Conservation (phyloP, 1,284 basidiomycete species). For the Boletus smithii region DNA sequence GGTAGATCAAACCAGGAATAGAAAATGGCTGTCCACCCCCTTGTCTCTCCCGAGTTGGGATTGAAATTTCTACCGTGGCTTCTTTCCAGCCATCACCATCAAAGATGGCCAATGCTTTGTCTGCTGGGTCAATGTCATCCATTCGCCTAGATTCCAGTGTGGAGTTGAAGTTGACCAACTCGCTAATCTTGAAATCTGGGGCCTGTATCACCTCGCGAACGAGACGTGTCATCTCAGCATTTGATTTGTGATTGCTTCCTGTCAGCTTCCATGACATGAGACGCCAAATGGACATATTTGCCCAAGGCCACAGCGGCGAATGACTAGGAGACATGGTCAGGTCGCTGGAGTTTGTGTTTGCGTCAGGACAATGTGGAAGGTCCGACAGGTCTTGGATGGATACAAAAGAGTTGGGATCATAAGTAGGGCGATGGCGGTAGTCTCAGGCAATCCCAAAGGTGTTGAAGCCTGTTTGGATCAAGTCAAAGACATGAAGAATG, state of each 20-base stretch:
- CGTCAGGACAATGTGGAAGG: too few species aligned
- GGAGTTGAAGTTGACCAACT: neutral
- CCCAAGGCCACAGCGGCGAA: neutral
- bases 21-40: neutral
- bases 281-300: neutral
- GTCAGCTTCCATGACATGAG: neutral
- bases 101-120: too few species aligned
- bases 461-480: too few species aligned
- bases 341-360: too few species aligned
- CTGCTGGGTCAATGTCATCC: neutral
- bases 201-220: constrained; percentile 4
- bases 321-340: too few species aligned
- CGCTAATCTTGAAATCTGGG: neutral
- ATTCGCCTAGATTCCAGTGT: neutral
- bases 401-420: too few species aligned
- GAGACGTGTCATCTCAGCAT: neutral
- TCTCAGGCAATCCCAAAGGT: too few species aligned
- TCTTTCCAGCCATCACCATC: constrained; percentile 2
- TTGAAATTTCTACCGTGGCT: too few species aligned
- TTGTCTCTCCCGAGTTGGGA: too few species aligned
- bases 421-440: too few species aligned
- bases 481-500: too few species aligned
- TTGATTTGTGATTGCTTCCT: neutral
- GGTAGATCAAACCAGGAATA: neutral
- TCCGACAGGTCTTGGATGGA: too few species aligned